Evolutionary conservation across 2,329 filamentous ascomycete species (phyloP), one percentile per base, ranked within the genome.

Genomic region (Aciculosporium take): DNA sequence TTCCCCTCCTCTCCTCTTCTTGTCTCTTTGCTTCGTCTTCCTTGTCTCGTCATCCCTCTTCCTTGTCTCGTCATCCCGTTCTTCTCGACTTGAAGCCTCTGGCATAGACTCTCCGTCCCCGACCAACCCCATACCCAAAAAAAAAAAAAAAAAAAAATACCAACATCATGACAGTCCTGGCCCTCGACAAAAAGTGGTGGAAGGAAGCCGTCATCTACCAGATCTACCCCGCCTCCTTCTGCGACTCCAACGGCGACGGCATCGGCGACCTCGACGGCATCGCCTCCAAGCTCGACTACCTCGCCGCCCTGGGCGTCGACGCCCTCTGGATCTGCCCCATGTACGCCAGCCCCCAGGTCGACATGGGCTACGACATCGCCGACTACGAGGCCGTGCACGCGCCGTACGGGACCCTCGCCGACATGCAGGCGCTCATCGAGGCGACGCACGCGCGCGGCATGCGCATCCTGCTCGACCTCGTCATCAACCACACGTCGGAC

Each of bases 401-500:
- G 2, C 70, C 73, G 1, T 85, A 84, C 49, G 81, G 81, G 29
- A 78, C 76, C 1, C 63, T 85, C 7, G 63, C 67, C 44, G 79
- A 85, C 52, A 72, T 83, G 38, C 76, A 84, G 43, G 58, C 61
- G 0, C 56, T 85, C 28, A 76, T 83, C 38, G 53, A 67, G 21
- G 72, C 71, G 35, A 68, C 73, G 31, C 77, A 81, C 45, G 58
- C 67, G 13, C 68, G 78, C 4, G 76, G 71, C 3, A 83, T 87
- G 72, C 76, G 73, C 48, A 60, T 87, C 9, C 76, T 88, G 43
- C 69, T 87, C 44, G 82, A 88, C 53, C 65, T 88, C 3, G 83
- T 88, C 2, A 71, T 87, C 46, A 89, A 87, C 49, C 83, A 89
- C 55, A 86, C 81, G 0, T 81, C 76, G 3, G 73, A 81, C 47